phyloP scores from a whole-genome alignment of 2,329 filamentous ascomycete species.

The Tolypocladium album region DNA sequence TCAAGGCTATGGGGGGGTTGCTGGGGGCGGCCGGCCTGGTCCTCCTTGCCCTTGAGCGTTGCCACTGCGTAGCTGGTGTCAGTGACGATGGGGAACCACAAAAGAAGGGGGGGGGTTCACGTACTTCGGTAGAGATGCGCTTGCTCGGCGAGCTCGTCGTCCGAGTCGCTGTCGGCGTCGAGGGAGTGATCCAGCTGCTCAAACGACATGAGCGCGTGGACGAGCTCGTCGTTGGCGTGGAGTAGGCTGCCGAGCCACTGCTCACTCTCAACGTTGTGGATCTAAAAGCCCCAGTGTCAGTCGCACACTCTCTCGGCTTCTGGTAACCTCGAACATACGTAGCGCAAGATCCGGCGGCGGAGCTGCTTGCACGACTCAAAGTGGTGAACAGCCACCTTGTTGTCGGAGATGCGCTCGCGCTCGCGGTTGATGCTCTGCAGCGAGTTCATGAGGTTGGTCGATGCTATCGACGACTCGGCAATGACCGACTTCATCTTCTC shows the following conservation, averaged over 20 bases:
- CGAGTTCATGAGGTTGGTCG: conserved; percentile 82
- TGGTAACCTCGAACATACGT: conserved; percentile 34
- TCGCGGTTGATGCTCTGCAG: conserved; percentile 89
- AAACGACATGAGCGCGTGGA: conserved; percentile 84
- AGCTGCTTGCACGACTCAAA: conserved; percentile 85
- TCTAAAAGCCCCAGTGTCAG: conserved; percentile 31
- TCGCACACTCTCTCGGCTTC: background rate
- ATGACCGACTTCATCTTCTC: conserved; percentile 80
- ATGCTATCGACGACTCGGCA: conserved; percentile 77
- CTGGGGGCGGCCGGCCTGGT: conserved; percentile 27
- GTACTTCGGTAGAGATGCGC: conserved; percentile 53
- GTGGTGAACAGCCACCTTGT: conserved; percentile 58
- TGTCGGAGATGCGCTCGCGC: conserved; percentile 76
- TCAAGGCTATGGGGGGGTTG: conserved; percentile 28
- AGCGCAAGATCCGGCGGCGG: conserved; percentile 74
- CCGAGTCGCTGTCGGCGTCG: conserved; percentile 62
- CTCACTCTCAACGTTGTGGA: conserved; percentile 82
- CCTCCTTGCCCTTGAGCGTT: conserved; percentile 38
- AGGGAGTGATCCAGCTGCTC: conserved; percentile 86
- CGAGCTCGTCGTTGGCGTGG: conserved; percentile 92
- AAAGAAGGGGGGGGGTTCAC: conserved; percentile 10
- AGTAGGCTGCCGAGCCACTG: conserved; percentile 86
- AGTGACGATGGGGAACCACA: conserved; percentile 5
- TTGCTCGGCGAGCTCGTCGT: conserved; percentile 57
- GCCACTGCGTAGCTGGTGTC: conserved; percentile 29